Evolutionary conservation across 768 basidiomycete genomes (phyloP).

Genomic region (Daedalea quercina): DNA sequence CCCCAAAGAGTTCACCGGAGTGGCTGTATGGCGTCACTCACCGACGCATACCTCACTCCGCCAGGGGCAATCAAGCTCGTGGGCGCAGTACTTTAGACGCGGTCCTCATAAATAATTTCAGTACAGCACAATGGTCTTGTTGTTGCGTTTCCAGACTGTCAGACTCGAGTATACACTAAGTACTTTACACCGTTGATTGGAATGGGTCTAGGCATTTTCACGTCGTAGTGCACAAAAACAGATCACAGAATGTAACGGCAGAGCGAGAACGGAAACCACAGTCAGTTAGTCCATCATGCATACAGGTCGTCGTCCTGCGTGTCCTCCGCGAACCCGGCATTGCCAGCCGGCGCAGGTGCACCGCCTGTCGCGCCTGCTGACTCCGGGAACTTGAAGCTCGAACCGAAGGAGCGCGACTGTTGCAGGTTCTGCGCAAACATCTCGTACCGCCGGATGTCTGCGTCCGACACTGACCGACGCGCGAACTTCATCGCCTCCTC

Average conservation of each 20-base stretch:
- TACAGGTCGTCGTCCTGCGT: conserved; percentile 88
- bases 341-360: conserved; percentile 45
- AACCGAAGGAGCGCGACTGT: conserved; percentile 88
- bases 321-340: conserved; percentile 81
- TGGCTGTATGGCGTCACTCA: too few species aligned
- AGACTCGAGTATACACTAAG: background rate
- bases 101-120: too few species aligned
- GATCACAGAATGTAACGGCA: background rate
- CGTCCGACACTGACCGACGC: conserved; percentile 92
- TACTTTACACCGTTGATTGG: background rate
- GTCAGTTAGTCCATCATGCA: conserved; percentile 37
- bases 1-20: too few species aligned
- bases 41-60: too few species aligned
- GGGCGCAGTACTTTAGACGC: too few species aligned
- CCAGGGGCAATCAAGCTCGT: too few species aligned
- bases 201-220: conserved; percentile 13
- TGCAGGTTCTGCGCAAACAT: conserved; percentile 96
- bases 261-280: background rate
- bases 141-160: background rate
- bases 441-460: conserved; percentile 96
- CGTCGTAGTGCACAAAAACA: conserved; percentile 3
- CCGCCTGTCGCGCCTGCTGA: conserved; percentile 27
- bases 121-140: too few species aligned
- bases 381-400: conserved; percentile 98
- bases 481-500: conserved; percentile 99